A percentile compares a stretch with the other conserved stretches of the same genome.
Conservation (phyloP, 139 green algal genomes). For the Astrephomene gubernaculifera region DNA sequence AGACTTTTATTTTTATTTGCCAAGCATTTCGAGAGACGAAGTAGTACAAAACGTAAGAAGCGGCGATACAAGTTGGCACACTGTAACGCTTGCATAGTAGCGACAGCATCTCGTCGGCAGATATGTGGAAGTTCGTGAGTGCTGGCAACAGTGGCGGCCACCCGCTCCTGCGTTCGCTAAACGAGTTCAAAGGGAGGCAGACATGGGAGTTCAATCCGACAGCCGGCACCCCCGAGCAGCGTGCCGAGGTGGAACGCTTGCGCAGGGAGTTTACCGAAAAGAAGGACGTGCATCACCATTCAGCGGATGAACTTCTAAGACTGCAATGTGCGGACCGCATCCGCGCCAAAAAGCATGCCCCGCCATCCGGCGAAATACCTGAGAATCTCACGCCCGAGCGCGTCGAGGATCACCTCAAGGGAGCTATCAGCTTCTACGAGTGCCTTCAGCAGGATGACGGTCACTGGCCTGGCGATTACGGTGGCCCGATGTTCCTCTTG, state of each 20-base stretch:
- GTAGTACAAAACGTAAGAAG: no score
- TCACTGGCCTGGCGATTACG: slow-evolving; percentile 98
- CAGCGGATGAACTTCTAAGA: slow-evolving; percentile 88
- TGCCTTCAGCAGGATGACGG: slow-evolving; percentile 92
- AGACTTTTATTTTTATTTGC: no score
- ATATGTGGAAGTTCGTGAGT: slow-evolving; percentile 78
- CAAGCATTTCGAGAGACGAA: no score
- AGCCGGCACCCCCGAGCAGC: slow-evolving; percentile 77
- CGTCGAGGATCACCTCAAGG: slow-evolving; percentile 65
- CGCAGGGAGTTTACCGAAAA: slow-evolving; percentile 72
- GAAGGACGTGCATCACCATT: slow-evolving; percentile 80
- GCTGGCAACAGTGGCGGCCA: slow-evolving; percentile 46
- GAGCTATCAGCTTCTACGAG: slow-evolving; percentile 86
- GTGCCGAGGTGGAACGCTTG: slow-evolving; percentile 69
- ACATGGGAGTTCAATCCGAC: slow-evolving; percentile 86
- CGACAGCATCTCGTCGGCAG: background rate
- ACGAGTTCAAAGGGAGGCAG: slow-evolving; percentile 80
- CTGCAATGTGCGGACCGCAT: slow-evolving; percentile 64
- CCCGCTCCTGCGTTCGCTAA: slow-evolving; percentile 67
- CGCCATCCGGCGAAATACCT: slow-evolving; percentile 24
- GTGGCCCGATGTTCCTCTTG: slow-evolving; percentile 99
- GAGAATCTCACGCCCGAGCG: slow-evolving; percentile 46
- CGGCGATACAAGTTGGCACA: no score
- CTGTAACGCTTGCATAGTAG: slow-evolving; percentile 12
- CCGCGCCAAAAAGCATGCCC: slow-evolving; percentile 29